phyloP scores from a whole-genome alignment of 495 filamentous ascomycete genomes.

The Apodospora peruviana region DNA sequence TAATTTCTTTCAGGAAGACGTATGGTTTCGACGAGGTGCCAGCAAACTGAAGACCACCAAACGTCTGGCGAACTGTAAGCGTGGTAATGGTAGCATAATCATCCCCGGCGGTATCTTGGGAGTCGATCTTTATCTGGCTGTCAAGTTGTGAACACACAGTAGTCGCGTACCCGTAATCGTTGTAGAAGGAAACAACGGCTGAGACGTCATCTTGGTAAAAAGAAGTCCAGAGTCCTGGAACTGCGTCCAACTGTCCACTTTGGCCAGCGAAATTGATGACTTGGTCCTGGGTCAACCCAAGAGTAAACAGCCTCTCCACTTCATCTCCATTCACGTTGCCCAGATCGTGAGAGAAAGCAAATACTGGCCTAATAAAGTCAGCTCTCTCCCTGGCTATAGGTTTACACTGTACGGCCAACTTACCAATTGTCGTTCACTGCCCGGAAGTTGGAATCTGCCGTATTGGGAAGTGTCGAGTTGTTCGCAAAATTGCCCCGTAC shows the following conservation, averaged over 20 bases:
- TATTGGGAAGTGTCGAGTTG: constrained; percentile 58
- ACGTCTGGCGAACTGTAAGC: constrained; percentile 77
- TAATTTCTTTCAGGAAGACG: constrained; percentile 92
- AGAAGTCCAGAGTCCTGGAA: constrained; percentile 73
- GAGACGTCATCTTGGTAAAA: constrained; percentile 51
- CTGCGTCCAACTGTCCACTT: constrained; percentile 59
- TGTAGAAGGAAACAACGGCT: constrained; percentile 64
- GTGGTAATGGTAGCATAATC: constrained; percentile 81
- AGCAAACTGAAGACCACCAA: constrained; percentile 80
- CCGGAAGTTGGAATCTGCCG: constrained; percentile 60
- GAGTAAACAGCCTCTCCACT: constrained; percentile 59
- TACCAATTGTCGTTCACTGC: constrained; percentile 65
- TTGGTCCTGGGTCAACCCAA: constrained; percentile 68
- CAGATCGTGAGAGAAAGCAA: constrained; percentile 81
- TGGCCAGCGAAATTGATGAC: constrained; percentile 73
- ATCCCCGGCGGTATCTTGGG: constrained; percentile 54
- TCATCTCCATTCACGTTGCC: constrained; percentile 27
- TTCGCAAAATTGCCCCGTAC: constrained; percentile 63
- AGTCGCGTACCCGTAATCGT: constrained; percentile 56
- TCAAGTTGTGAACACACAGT: constrained; percentile 59
- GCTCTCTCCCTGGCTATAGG: background rate
- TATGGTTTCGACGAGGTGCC: constrained; percentile 73
- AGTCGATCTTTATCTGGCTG: constrained; percentile 62
- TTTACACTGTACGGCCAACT: background rate
- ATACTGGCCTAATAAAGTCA: constrained; percentile 59